A percentile compares a stretch with the other conserved stretches of the same genome.
Evolutionary conservation across 257 asterid genomes (phyloP).

Genomic region (Plectranthus barbatus): DNA sequence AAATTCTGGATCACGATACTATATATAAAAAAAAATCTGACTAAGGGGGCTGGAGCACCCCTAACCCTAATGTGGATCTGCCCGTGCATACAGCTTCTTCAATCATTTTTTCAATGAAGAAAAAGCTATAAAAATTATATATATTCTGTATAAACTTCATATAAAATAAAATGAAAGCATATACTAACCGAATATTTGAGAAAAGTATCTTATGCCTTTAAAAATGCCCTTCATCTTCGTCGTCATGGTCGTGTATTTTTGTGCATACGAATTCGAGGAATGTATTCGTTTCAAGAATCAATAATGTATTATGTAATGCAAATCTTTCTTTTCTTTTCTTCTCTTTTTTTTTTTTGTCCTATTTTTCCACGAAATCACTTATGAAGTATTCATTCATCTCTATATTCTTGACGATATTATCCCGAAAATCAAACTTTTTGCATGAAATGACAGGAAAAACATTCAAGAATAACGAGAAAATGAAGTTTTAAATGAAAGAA

Average conservation of each 20-base stretch:
- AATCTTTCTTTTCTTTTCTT: too few relatives aligned
- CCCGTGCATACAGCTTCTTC: too few relatives aligned
- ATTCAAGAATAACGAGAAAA: constrained; percentile 14
- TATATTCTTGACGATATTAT: background rate
- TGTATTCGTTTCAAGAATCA: background rate
- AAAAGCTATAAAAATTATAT: too few relatives aligned
- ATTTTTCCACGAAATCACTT: background rate
- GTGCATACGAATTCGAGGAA: background rate
- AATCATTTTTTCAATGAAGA: too few relatives aligned
- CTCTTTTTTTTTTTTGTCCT: background rate
- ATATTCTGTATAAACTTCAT: too few relatives aligned
- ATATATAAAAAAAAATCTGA: too few relatives aligned
- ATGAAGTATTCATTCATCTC: background rate
- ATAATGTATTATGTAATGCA: background rate
- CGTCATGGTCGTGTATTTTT: constrained; percentile 25
- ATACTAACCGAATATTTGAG: constrained; percentile 74
- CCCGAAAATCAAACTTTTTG: background rate
- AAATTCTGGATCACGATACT: too few relatives aligned
- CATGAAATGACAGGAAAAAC: constrained; percentile 1
- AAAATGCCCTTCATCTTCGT: constrained; percentile 77
- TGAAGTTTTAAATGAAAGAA: constrained; percentile 25
- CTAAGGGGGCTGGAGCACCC: too few relatives aligned
- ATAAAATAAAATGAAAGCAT: background rate
- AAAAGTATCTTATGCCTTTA: constrained; percentile 76
- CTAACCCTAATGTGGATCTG: too few relatives aligned